Evolutionary conservation across 2,329 filamentous ascomycete genomes (phyloP), one percentile per base, ranked within the genome.

Genomic region (Microcyclospora tardicrescens): DNA sequence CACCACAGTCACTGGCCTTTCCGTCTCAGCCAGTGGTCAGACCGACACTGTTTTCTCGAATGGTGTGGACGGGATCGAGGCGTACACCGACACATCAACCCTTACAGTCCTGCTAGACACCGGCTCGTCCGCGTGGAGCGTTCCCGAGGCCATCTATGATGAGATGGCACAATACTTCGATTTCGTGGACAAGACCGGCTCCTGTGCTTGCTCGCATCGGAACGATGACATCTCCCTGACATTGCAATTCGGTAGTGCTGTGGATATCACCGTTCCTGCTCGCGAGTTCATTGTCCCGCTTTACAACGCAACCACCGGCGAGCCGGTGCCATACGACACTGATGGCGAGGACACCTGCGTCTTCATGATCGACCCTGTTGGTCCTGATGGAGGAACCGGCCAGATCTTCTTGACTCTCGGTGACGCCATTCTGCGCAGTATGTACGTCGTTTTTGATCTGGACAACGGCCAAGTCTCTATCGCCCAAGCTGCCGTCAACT

Each of bases 401-500:
- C 34, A 42, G 33, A 41, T 42, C 10, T 53, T 53, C 36, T 39
- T 45, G 6, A 53, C 50, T 9, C 39, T 57, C 1, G 56, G 55
- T 9, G 54, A 58, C 39, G 53, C 56, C 10, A 38, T 59, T 15
- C 43, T 60, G 10, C 40, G 54, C 10, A 50, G 48, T 35, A 56
- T 58, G 50, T 60, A 60, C 40, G 50, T 57, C 30, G 55, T 60
- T 37, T 60, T 53, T 38, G 57, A 60, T 36, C 53, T 59, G 32
- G 56, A 60, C 44, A 57, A 60, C 24, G 54, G 49, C 3, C 57
- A 60, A 36, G 44, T 52, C 14, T 54, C 54, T 2, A 45, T 59
- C 30, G 56, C 55, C 10, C 56, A 58, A 36, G 54, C 56, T n/a
- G 42, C 42, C 2, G 36, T 47, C 6, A 54, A 58, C 37, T 42